Conservation (phyloP, 2,329 filamentous ascomycete species). For the Sporothrix pallida region DNA sequence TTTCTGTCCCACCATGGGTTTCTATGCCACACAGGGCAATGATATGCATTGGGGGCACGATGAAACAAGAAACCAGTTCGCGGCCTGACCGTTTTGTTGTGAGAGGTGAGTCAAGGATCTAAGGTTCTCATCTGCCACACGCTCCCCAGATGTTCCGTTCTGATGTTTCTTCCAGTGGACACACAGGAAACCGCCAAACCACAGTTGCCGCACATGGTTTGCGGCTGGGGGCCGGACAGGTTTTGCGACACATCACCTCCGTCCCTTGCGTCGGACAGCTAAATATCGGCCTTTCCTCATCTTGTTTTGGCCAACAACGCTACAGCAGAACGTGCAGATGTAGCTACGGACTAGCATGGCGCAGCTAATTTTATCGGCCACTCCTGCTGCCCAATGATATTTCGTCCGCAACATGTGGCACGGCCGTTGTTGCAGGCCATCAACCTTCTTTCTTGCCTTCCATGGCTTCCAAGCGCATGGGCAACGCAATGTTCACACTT, state of each 20-base stretch:
- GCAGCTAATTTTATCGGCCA: conserved; percentile 23
- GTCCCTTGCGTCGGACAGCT: conserved; percentile 15
- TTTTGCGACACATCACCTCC: conserved; percentile 6
- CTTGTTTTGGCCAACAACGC: conserved; percentile 21
- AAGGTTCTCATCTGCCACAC: not conserved
- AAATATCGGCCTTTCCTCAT: conserved; percentile 3
- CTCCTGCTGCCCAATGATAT: conserved; percentile 12
- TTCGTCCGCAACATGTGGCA: not conserved
- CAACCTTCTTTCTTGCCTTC: conserved; percentile 22
- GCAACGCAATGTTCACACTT: not conserved
- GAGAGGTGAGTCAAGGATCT: not conserved
- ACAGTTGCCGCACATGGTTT: not conserved
- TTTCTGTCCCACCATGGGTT: not conserved
- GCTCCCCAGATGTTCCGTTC: not conserved
- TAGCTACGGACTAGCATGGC: conserved; percentile 13
- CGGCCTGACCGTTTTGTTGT: not conserved
- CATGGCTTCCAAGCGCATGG: conserved; percentile 5
- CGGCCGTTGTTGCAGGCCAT: not conserved
- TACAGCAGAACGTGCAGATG: conserved; percentile 18
- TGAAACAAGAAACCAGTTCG: conserved; percentile 9
- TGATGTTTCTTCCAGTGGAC: not conserved
- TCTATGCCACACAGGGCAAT: conserved; percentile 20
- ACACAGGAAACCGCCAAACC: not conserved
- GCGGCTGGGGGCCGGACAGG: not conserved
- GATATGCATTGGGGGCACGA: conserved; percentile 15